phyloP scores from a whole-genome alignment of 2,329 filamentous ascomycete genomes.

The Penicillium freii region DNA sequence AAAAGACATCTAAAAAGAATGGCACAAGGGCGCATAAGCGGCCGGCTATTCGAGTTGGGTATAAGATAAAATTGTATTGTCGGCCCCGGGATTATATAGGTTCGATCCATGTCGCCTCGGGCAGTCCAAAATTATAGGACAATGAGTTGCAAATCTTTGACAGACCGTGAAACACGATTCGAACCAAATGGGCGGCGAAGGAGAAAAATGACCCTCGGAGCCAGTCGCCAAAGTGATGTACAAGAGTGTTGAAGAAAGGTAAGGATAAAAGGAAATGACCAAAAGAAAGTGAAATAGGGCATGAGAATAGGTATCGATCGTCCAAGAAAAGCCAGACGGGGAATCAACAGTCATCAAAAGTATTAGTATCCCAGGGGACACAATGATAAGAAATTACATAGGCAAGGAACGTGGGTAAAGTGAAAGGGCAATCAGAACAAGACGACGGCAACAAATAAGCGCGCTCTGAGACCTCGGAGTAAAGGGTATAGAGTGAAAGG shows the following conservation, averaged over 20 bases:
- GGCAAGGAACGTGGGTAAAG: neutral
- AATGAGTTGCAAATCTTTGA: neutral
- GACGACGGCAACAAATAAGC: neutral
- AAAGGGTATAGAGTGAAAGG: constrained; percentile 21
- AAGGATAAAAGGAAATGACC: neutral
- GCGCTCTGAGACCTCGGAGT: neutral
- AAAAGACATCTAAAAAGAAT: neutral
- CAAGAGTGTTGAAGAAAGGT: neutral
- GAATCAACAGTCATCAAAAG: constrained; percentile 7
- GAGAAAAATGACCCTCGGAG: neutral
- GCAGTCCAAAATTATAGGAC: neutral
- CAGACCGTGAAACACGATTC: neutral
- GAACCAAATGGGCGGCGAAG: neutral
- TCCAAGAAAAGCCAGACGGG: neutral
- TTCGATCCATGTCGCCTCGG: neutral
- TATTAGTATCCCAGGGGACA: neutral
- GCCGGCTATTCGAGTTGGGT: neutral
- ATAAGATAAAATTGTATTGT: neutral
- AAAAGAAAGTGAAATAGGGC: constrained; percentile 3
- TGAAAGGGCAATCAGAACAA: neutral
- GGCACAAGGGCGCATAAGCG: neutral
- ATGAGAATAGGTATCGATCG: constrained; percentile 8
- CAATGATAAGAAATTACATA: neutral
- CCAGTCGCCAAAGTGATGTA: constrained; percentile 5
- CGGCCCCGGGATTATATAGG: neutral